These are phyloP conservation scores for Serendipita sp. DNA, from an alignment of 768 basidiomycete species.

Conservation along the genomic window DNA sequence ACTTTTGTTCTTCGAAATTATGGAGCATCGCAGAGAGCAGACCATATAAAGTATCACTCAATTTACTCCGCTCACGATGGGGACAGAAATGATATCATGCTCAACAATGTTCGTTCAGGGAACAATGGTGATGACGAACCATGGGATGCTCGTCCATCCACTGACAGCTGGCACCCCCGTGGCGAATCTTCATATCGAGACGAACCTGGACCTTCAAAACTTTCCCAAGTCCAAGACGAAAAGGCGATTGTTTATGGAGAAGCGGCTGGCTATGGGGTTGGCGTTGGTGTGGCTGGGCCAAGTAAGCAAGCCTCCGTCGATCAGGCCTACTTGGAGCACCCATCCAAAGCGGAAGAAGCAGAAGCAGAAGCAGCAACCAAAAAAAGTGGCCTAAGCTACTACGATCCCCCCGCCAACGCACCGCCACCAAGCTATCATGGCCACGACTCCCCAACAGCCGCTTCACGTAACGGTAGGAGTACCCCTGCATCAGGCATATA, in stretches of 20 bases:
- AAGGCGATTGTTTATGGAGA: too few relatives aligned
- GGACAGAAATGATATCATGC: slow-evolving; percentile 34
- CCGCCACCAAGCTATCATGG: slow-evolving; percentile 1
- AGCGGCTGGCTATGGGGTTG: background rate
- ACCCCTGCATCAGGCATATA: too few relatives aligned
- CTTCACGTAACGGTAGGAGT: too few relatives aligned
- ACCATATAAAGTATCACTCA: slow-evolving; percentile 65
- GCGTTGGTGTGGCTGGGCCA: background rate
- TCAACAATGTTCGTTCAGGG: slow-evolving; percentile 29
- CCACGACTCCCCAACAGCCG: background rate
- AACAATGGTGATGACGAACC: slow-evolving; percentile 10
- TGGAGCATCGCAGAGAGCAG: slow-evolving; percentile 52
- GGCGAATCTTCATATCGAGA: background rate
- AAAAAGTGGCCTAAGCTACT: background rate
- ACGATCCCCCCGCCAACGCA: background rate
- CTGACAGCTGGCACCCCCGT: slow-evolving; percentile 14
- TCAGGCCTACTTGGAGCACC: slow-evolving; percentile 5
- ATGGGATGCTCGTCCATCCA: slow-evolving; percentile 50
- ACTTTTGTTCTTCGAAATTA: slow-evolving; percentile 43
- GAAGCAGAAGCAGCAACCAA: background rate
- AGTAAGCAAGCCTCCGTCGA: slow-evolving; percentile 4
- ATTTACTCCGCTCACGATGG: slow-evolving; percentile 25
- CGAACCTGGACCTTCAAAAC: background rate
- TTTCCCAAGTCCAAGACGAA: background rate
- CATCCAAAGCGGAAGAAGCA: background rate